Evolutionary conservation across 768 basidiomycete species (phyloP), one percentile per base, ranked within the genome.

Genomic region (Calocera viscosa): DNA sequence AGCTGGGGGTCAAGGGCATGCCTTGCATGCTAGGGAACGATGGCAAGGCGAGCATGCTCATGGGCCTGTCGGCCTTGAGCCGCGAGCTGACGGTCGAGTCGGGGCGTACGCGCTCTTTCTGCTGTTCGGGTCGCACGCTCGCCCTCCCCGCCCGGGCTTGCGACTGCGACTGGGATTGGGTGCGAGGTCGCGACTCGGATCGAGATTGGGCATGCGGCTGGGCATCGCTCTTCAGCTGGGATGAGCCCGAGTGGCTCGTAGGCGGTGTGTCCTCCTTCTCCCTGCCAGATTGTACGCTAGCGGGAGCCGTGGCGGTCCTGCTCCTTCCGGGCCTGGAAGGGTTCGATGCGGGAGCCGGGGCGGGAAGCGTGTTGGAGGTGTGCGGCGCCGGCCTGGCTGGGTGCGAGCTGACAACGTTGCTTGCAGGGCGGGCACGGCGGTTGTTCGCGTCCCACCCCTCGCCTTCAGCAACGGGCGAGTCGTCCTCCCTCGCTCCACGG

Each of bases 371-470:
- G 53, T 32, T 60, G 2, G 26, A 14, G 53, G 2, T 60, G 14
- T 60, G 53, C 53, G 53, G 53, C 30, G 30, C 11, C 14, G 53
- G 53, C 26, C 53, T 14, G 19, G 14, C 26, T 5, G 24, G 43
- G 24, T 5, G 19, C 16, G 43, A 19, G 24, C 8, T 17, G 43
- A 47, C 19, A 47, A 47, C 43, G 3, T 5, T 24, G 43, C 19
- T 24, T 3, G 19, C 43, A 47, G 43, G 43, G 8, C 43, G 16
- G 19, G 19, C 24, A 17, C 43, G 24, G 26, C 53, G 53, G 53
- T 60, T 60, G 22, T 60, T 60, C 11, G 30, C 53, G 53, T 60
- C 53, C 53, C 53, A 60, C 24, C 53, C 53, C 26, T 60, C 53
- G 14, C 53, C 53, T 19, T 60, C 53, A 2, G 26, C 53, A 32